These are phyloP conservation scores for Bidens hawaiensis DNA, from an alignment of 140 eudicot species.

Conservation along the genomic window DNA sequence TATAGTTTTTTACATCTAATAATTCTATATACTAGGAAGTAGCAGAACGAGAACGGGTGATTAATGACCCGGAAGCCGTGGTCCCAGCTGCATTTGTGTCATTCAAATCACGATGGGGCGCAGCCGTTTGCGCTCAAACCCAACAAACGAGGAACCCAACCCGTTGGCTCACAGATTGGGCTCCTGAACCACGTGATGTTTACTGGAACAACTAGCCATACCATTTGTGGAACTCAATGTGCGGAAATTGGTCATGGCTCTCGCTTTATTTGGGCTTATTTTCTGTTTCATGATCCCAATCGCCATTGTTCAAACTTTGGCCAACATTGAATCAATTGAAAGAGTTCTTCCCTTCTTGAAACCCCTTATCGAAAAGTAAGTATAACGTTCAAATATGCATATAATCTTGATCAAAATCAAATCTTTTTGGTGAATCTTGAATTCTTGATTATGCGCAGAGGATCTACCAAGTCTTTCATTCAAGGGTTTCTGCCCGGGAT, in stretches of 20 bases:
- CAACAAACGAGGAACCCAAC: conserved; percentile 85
- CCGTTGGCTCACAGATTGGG: conserved; percentile 91
- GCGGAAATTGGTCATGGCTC: conserved; percentile 66
- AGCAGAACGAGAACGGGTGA: conserved; percentile 68
- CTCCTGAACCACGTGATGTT: conserved; percentile 96
- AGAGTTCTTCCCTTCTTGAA: conserved; percentile 78
- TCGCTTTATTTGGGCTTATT: conserved; percentile 64
- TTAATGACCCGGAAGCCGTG: conserved; percentile 82
- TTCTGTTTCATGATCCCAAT: conserved; percentile 94
- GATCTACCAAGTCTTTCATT: conserved; percentile 43
- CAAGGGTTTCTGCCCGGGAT: conserved; percentile 98
- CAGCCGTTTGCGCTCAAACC: conserved; percentile 98
- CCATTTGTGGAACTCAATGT: conserved; percentile 80
- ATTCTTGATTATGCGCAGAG: conserved; percentile 32
- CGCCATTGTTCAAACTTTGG: conserved; percentile 85
- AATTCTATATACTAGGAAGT: conserved; percentile 43
- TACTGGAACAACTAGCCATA: conserved; percentile 87
- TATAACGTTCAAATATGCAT: neutral
- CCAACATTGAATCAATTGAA: conserved; percentile 80
- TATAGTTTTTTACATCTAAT: neutral
- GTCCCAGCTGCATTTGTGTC: conserved; percentile 97
- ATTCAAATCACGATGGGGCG: conserved; percentile 92
- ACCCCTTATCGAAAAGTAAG: conserved; percentile 68
- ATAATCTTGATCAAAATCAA: neutral
- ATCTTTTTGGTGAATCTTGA: conserved; percentile 7